Percentiles rank a stretch among this genome's conserved stretches.
These are phyloP conservation scores for Metarhizium sp. DNA, from an alignment of 2,329 filamentous ascomycete species.

Conservation along the genomic window DNA sequence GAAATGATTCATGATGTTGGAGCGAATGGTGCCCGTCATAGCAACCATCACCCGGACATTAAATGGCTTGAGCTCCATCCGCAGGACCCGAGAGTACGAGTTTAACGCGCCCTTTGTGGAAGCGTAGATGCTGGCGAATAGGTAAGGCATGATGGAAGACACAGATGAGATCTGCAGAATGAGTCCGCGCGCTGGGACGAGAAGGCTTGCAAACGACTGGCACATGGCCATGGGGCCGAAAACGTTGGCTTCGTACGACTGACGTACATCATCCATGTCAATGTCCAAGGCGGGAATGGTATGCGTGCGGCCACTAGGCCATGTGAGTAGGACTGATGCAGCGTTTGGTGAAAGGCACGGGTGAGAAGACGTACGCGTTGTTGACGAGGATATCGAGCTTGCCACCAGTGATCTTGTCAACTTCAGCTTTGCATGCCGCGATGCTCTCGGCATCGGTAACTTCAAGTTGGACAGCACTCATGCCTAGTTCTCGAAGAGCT, in stretches of 20 bases:
- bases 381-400: constrained; percentile 50
- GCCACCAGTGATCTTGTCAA: constrained; percentile 38
- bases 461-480: constrained; percentile 42
- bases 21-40: constrained; percentile 43
- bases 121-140: constrained; percentile 44
- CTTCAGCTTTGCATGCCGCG: constrained; percentile 34
- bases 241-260: constrained; percentile 47
- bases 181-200: constrained; percentile 40
- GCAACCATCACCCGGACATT: constrained; percentile 48
- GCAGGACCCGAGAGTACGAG: constrained; percentile 42
- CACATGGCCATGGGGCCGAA: constrained; percentile 49
- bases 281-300: constrained; percentile 43
- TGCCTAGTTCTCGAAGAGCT: constrained; percentile 34
- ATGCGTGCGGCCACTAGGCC: constrained; percentile 38
- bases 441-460: constrained; percentile 44
- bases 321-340: not conserved
- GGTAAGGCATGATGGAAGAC: constrained; percentile 39
- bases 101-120: constrained; percentile 47
- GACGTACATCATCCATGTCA: constrained; percentile 40
- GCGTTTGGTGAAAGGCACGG: not conserved
- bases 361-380: constrained; percentile 37
- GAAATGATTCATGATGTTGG: constrained; percentile 35
- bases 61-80: constrained; percentile 43
- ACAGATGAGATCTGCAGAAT: constrained; percentile 47
- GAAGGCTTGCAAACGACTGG: constrained; percentile 37